These are phyloP conservation scores for Penicillium sp. DNA, from an alignment of 2,329 filamentous ascomycete genomes.

Conservation along the genomic window DNA sequence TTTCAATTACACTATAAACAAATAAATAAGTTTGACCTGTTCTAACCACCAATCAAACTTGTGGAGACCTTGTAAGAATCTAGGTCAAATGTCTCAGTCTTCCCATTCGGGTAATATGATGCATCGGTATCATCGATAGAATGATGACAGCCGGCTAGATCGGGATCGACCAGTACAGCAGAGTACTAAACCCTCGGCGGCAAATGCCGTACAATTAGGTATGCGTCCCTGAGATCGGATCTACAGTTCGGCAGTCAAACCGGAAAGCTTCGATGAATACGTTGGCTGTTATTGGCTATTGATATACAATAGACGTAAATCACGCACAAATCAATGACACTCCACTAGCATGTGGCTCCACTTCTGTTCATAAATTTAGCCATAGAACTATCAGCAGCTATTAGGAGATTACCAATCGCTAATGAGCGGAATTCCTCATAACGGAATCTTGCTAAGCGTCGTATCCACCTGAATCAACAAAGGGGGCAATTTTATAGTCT, in stretches of 20 bases:
- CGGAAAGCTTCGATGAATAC: not conserved
- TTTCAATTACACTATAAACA: not conserved
- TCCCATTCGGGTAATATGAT: not conserved
- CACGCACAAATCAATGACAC: no score
- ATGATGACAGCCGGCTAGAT: not conserved
- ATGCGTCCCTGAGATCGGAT: no score
- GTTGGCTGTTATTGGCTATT: not conserved
- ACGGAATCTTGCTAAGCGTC: no score
- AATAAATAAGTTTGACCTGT: not conserved
- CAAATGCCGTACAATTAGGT: not conserved
- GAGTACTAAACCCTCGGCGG: not conserved
- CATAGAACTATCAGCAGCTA: no score
- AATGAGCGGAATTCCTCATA: no score
- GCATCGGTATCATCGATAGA: not conserved
- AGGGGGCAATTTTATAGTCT: not conserved
- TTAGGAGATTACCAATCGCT: no score
- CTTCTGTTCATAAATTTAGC: no score
- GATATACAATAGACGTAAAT: no score
- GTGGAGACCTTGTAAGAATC: not conserved
- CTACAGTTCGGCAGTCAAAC: not conserved
- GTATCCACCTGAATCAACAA: no score
- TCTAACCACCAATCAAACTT: no score
- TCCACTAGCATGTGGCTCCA: no score
- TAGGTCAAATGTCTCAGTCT: not conserved
- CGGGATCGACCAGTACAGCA: not conserved